phyloP scores from a whole-genome alignment of 2,329 filamentous ascomycete genomes.

The Tympanopsis confertula region DNA sequence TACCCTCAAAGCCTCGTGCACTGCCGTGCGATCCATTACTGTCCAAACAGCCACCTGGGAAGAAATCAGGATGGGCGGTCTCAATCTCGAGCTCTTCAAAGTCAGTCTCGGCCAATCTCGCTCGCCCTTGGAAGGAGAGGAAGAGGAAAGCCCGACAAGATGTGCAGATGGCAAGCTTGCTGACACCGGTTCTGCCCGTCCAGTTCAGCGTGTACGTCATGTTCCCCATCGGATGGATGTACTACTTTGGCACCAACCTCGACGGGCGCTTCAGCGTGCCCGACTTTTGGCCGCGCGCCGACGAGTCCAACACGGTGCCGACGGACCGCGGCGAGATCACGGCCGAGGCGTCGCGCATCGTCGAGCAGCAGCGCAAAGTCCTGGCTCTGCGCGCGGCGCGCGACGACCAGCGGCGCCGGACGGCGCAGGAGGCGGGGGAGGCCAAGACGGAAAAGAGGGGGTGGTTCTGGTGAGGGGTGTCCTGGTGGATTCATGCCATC shows the following conservation, averaged over 20 bases:
- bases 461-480: background rate
- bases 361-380: slow-evolving; percentile 27
- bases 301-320: slow-evolving; percentile 66
- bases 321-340: slow-evolving; percentile 72
- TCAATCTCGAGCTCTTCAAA: background rate
- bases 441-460: background rate
- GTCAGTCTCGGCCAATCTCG: background rate
- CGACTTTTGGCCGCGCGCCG: slow-evolving; percentile 83
- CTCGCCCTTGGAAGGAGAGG: too few species aligned
- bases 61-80: background rate
- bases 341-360: slow-evolving; percentile 65
- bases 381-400: background rate
- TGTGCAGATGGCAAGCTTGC: too few species aligned
- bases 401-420: too few species aligned
- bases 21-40: too few species aligned
- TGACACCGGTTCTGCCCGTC: too few species aligned
- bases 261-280: slow-evolving; percentile 80
- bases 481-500: too few species aligned
- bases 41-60: too few species aligned
- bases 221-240: slow-evolving; percentile 98
- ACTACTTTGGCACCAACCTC: slow-evolving; percentile 98
- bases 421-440: background rate
- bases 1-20: too few species aligned
- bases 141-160: too few species aligned
- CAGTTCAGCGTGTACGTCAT: slow-evolving; percentile 98